Conservation (phyloP, 306 rosid genomes). For the Senna tora region DNA sequence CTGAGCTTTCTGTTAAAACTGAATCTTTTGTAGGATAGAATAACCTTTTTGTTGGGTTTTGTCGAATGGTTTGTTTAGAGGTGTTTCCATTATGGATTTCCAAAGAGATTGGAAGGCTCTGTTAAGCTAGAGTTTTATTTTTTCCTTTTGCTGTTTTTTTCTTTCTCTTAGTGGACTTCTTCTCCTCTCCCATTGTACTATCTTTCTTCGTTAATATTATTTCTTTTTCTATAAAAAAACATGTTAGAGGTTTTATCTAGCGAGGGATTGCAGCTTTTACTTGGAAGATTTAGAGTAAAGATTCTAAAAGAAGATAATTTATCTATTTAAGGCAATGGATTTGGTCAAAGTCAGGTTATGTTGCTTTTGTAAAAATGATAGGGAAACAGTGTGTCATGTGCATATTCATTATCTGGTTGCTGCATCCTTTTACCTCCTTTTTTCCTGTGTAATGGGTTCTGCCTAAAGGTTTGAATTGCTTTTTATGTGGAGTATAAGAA, state of each 20-base stretch:
- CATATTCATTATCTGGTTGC: slow-evolving; percentile 15
- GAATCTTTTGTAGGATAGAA: too few species aligned
- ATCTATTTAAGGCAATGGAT: not conserved
- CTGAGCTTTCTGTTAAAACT: too few species aligned
- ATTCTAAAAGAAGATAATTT: not conserved
- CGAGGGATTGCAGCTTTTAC: not conserved
- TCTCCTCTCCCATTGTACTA: too few species aligned
- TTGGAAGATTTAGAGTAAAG: not conserved
- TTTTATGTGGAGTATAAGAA: not conserved
- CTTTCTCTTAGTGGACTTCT: too few species aligned
- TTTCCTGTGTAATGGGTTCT: not conserved
- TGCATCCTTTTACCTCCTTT: not conserved
- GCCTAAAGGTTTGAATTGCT: not conserved
- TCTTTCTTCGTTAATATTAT: too few species aligned
- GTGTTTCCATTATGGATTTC: too few species aligned
- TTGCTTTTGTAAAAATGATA: not conserved
- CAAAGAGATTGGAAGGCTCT: too few species aligned
- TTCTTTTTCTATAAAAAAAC: too few species aligned
- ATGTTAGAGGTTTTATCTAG: not conserved
- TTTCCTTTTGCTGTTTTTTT: too few species aligned
- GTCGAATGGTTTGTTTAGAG: too few species aligned
- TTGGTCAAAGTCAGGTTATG: not conserved
- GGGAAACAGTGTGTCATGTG: not conserved
- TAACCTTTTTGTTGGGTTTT: too few species aligned
- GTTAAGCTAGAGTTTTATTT: too few species aligned